These are phyloP conservation scores for Eremochloa ophiuroides DNA, from an alignment of 176 grass and related monocot species.

Conservation along the genomic window DNA sequence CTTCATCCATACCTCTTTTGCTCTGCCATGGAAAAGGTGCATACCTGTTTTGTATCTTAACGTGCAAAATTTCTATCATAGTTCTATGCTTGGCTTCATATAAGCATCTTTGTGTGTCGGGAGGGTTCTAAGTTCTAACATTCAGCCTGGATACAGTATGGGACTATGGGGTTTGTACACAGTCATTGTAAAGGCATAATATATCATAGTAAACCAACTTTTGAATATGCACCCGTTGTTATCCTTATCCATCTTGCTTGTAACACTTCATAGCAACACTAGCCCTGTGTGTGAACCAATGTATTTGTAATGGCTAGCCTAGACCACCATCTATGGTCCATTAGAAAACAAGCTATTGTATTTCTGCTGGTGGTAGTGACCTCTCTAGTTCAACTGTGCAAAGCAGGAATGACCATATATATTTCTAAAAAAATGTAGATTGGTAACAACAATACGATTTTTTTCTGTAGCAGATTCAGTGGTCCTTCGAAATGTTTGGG, in stretches of 20 bases:
- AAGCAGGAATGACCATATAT: neutral
- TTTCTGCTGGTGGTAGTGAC: neutral
- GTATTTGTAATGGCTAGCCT: no score
- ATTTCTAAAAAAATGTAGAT: neutral
- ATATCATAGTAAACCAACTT: neutral
- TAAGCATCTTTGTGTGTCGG: neutral
- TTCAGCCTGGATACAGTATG: neutral
- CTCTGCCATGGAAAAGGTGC: constrained; percentile 97
- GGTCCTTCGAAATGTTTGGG: neutral
- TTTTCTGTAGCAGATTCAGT: neutral
- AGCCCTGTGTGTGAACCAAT: neutral
- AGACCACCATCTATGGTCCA: neutral
- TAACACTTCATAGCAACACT: neutral
- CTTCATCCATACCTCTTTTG: constrained; percentile 82
- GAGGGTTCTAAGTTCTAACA: constrained; percentile 1
- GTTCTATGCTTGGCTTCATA: constrained; percentile 9
- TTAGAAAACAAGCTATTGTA: neutral
- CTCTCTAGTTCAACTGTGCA: neutral
- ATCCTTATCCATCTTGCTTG: neutral
- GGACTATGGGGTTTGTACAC: neutral
- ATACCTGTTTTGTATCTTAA: constrained; percentile 8
- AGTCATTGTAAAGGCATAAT: neutral
- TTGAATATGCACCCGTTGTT: neutral
- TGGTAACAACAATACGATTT: neutral
- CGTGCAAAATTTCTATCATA: neutral